Evolutionary conservation across 2,329 filamentous ascomycete genomes (phyloP), one percentile per base, ranked within the genome.

Genomic region (Didymella lethalis): DNA sequence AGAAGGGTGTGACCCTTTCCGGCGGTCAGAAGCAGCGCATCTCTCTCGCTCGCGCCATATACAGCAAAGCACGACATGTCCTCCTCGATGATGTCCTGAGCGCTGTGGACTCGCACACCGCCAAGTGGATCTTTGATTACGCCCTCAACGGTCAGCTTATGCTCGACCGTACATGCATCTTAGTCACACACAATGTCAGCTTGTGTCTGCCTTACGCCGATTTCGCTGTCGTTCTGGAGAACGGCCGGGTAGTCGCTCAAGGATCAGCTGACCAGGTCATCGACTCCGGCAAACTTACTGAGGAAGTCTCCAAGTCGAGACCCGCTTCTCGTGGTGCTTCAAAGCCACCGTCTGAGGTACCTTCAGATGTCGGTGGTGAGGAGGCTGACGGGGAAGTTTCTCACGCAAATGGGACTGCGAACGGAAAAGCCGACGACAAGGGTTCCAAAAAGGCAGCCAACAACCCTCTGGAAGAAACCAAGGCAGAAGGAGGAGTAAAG

Each of bases 11-110:
- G 62, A 94, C 94, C 16, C 86, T 99, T 14, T 99, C 95, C 7
- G 95, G 95, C 64, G 95, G 95, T 7, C 95, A 99, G 79, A 98
- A 98, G 79, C 95, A 99, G 78, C 89, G 95, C 58, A 98, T 99
- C 50, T 97, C 94, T 14, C 85, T 99, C 44, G 95, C 95, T n/a
- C 89, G 95, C 66, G 95, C 95, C 1, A 84, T 99, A n/a, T 99
- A 99, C 79, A 97, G 92, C 65, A 94, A 92, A 77, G 96, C 93
- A 6, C 90, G 89, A 52, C 94, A 98, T 76, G 80, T 99, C 16
- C 85, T 99, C 11, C 84, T 99, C 48, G 95, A 99, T 72, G 95
- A 99, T 76, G 97, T 96, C 64, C 84, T 99, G 43, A 97, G 93
- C 73, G 95, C 95, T 28, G 95, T 99, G 32, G 95, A 99, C 76